Percentiles rank a stretch among this genome's conserved stretches.
These are phyloP conservation scores for Pelargonium fulgidum DNA, from an alignment of 441 rosid genomes.

Conservation along the genomic window DNA sequence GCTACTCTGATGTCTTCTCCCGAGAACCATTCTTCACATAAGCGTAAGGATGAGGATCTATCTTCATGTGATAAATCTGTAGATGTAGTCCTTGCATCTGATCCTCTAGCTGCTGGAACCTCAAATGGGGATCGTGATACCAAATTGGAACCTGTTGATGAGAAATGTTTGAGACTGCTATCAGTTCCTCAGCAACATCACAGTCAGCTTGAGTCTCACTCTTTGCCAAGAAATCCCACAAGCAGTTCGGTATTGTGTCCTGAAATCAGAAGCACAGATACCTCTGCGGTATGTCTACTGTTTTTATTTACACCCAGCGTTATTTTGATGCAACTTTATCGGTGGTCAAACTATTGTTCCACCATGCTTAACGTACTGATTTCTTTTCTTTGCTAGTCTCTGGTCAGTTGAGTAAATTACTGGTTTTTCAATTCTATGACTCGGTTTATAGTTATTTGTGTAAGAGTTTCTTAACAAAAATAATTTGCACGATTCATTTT, in stretches of 20 bases:
- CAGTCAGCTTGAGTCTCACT: slow-evolving; percentile 24
- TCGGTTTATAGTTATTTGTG: too few species aligned
- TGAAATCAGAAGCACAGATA: slow-evolving; percentile 29
- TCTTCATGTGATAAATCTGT: slow-evolving; percentile 29
- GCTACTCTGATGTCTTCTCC: slow-evolving; percentile 19
- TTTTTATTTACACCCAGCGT: neutral
- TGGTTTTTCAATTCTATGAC: neutral
- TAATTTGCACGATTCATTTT: too few species aligned
- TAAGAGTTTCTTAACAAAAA: too few species aligned
- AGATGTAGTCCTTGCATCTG: slow-evolving; percentile 21
- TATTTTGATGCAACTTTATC: neutral
- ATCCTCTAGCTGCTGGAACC: slow-evolving; percentile 17
- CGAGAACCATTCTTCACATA: slow-evolving; percentile 30
- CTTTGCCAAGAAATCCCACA: slow-evolving; percentile 19
- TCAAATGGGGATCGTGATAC: slow-evolving; percentile 4
- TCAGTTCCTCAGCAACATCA: slow-evolving; percentile 25
- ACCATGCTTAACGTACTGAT: neutral
- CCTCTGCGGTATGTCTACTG: slow-evolving; percentile 24
- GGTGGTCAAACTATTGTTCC: neutral
- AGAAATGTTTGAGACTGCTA: slow-evolving; percentile 17
- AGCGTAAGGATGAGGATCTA: slow-evolving; percentile 29
- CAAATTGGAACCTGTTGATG: slow-evolving; percentile 13
- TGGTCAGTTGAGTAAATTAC: neutral
- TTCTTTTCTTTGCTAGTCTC: neutral
- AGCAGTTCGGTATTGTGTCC: slow-evolving; percentile 20